Evolutionary conservation across 2,329 filamentous ascomycete species (phyloP).

Genomic region (Phaeophleospora eucalypticola): DNA sequence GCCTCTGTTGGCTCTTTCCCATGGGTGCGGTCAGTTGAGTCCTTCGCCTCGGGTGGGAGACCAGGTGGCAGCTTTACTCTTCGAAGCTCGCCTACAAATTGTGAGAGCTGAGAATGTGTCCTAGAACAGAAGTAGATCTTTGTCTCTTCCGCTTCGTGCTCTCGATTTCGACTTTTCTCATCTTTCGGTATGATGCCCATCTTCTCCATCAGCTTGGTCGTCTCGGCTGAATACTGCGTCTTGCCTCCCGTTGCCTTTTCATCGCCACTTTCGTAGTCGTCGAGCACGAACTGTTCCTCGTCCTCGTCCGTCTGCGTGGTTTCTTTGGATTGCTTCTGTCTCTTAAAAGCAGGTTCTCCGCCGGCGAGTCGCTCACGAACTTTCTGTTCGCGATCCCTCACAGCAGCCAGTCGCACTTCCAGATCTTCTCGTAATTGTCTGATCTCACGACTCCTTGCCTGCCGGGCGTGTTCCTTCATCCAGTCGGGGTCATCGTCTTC

Average conservation of each 20-base stretch:
- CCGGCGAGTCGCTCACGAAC: conserved; percentile 47
- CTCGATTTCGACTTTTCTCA: conserved; percentile 38
- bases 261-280: conserved; percentile 66
- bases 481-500: conserved; percentile 73
- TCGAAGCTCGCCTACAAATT: conserved; percentile 79
- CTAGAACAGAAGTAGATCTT: conserved; percentile 92
- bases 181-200: conserved; percentile 37
- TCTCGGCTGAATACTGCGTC: conserved; percentile 60
- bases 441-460: conserved; percentile 64
- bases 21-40: conserved; percentile 3
- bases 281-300: conserved; percentile 69
- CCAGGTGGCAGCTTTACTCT: conserved; percentile 74
- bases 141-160: conserved; percentile 59
- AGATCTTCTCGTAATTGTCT: conserved; percentile 65
- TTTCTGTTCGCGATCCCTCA: conserved; percentile 60
- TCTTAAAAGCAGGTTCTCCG: conserved; percentile 48
- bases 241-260: conserved; percentile 36
- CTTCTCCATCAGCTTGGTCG: conserved; percentile 67
- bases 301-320: conserved; percentile 37
- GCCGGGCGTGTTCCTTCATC: conserved; percentile 73
- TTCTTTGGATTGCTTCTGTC: conserved; percentile 34
- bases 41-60: conserved; percentile 37
- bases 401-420: conserved; percentile 64
- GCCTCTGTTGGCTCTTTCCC: conserved; percentile 47
- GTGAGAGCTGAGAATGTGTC: conserved; percentile 85